Evolutionary conservation across 306 rosid genomes (phyloP).

Genomic region (Leucaena leucocephala): DNA sequence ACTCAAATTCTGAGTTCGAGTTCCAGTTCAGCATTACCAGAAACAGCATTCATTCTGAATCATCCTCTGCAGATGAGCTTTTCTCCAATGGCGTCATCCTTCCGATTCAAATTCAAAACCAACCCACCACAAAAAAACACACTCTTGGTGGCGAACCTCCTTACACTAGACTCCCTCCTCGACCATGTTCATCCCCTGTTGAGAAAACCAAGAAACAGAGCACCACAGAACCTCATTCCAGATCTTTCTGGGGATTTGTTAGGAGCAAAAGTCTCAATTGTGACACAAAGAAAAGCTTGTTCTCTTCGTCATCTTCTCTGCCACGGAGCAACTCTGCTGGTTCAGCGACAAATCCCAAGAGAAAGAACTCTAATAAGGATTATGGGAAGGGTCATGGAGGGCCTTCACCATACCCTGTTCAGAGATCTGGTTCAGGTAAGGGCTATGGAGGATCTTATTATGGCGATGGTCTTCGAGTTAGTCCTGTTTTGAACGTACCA

Average conservation of each 20-base stretch:
- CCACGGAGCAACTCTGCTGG: constrained; percentile 86
- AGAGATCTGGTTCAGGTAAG: constrained; percentile 66
- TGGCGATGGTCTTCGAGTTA: constrained; percentile 58
- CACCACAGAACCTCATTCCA: constrained; percentile 49
- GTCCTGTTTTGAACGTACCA: constrained; percentile 78
- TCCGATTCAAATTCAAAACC: constrained; percentile 56
- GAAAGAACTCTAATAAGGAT: constrained; percentile 43
- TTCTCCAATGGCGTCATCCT: constrained; percentile 80
- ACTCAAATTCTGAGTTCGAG: constrained; percentile 63
- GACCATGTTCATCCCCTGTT: constrained; percentile 43
- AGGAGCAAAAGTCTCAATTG: constrained; percentile 84
- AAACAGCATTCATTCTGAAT: constrained; percentile 42
- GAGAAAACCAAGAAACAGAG: constrained; percentile 55
- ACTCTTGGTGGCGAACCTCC: constrained; percentile 24
- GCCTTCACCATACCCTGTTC: constrained; percentile 42
- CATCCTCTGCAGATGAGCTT: constrained; percentile 87
- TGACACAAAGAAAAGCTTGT: constrained; percentile 55
- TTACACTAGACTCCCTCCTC: constrained; percentile 50
- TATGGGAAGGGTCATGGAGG: constrained; percentile 64
- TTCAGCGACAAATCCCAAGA: constrained; percentile 58
- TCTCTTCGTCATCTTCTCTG: constrained; percentile 57
- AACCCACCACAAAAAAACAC: constrained; percentile 30
- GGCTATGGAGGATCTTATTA: constrained; percentile 59
- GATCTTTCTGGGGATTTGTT: constrained; percentile 86
- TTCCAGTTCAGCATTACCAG: constrained; percentile 61